Conservation (phyloP, 352 stramenopile genomes). For the Pythium insidiosum region DNA sequence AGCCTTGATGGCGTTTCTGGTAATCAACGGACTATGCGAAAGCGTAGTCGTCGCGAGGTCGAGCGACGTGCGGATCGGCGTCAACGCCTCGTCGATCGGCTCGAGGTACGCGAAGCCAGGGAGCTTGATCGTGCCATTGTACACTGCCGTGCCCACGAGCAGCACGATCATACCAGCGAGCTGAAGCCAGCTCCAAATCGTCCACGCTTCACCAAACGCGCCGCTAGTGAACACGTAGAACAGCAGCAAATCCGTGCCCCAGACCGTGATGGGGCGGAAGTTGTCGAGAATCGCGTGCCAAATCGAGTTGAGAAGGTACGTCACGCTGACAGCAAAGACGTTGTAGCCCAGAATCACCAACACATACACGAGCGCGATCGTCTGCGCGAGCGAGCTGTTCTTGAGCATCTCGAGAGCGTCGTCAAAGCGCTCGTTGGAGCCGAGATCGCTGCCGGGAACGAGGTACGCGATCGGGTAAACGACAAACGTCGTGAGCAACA, state of each 20-base stretch:
- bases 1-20: constrained; percentile 75
- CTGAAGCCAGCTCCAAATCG: constrained; percentile 92
- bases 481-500: constrained; percentile 88
- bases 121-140: constrained; percentile 89
- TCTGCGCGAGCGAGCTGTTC: constrained; percentile 54
- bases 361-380: constrained; percentile 84
- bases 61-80: constrained; percentile 59
- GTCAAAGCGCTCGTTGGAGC: constrained; percentile 91
- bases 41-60: constrained; percentile 47
- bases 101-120: constrained; percentile 75
- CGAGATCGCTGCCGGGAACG: constrained; percentile 89
- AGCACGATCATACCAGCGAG: constrained; percentile 90
- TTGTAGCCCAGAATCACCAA: constrained; percentile 95
- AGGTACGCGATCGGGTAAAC: constrained; percentile 92
- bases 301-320: constrained; percentile 94
- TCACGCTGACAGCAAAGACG: constrained; percentile 95
- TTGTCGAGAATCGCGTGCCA: constrained; percentile 99
- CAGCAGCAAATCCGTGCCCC: constrained; percentile 92
- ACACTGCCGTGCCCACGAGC: constrained; percentile 93
- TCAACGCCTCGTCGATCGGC: constrained; percentile 50
- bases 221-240: constrained; percentile 92
- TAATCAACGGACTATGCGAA: constrained; percentile 69
- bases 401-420: constrained; percentile 68
- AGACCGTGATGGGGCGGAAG: constrained; percentile 95
- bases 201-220: constrained; percentile 93